Evolutionary conservation across 1,284 basidiomycete genomes (phyloP), one percentile per base, ranked within the genome.

Genomic region (Singerocomus rubriflavus): DNA sequence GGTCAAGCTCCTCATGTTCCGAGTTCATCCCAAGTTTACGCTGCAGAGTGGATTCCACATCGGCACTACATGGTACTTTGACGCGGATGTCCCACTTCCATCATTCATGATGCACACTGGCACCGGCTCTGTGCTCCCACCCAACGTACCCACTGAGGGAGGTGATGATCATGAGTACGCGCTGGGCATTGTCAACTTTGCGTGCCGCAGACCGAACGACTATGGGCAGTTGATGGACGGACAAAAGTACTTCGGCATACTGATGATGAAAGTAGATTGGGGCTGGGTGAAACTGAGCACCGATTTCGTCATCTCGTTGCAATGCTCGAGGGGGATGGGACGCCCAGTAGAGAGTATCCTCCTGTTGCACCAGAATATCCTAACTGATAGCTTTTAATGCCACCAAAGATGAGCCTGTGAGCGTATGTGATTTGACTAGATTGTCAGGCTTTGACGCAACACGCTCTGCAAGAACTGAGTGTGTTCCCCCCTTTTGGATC

Each of bases 221-320:
- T 21, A 42, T 5, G 57, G 32, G 14, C 30, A 33, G 30, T 25
- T 57, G 51, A n/a, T 34, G 21, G 2, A 36, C 9, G 55, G 52
- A 21, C 32, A 21, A 25, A 34, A 17, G 17, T 59, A 53, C 38
- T 21, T 53, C 32, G 55, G 57, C 6, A 10, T 57, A 12, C 30
- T 59, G 44, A 46, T 57, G 45, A n/a, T 4, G 37, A 41, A 29
- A 36, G 40, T 6, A 31, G 54, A 36, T 11, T 54, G 55, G 54
- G 57, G 57, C 3, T 57, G 57, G 57, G 21, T 39, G 33, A 56
- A 59, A n/a, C 57, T 53, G 4, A 44, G 45, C 26, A 52, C 47
- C 0, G 48, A 57, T 43, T 9, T 45, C 16, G 33, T 57, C 34
- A 29, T 46, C 32, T 43, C 42, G 17, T 17, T 57, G 31, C 36